phyloP scores from a whole-genome alignment of 2,329 filamentous ascomycete species.

The Diaporthe citri region DNA sequence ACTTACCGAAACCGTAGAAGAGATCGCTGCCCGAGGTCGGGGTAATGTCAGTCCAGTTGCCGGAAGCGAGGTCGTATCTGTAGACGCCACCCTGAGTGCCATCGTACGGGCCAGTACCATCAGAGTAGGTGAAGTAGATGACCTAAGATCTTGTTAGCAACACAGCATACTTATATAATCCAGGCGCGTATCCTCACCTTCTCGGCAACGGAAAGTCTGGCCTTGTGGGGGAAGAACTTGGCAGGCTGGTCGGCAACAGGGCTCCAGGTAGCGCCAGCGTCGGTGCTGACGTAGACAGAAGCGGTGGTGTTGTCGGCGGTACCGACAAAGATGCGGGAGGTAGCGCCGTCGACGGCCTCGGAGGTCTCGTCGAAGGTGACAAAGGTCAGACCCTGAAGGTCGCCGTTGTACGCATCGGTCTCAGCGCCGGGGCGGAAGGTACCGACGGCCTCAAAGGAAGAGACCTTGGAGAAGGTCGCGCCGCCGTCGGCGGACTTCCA shows the following conservation, averaged over 20 bases:
- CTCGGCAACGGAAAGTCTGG: conserved; percentile 62
- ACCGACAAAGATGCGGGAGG: conserved; percentile 69
- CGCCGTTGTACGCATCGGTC: conserved; percentile 58
- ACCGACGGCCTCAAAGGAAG: conserved; percentile 63
- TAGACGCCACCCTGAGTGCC: conserved; percentile 66
- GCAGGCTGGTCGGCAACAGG: conserved; percentile 62
- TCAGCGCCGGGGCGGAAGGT: conserved; percentile 62
- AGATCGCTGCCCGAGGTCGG: conserved; percentile 61
- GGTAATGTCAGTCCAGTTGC: conserved; percentile 69
- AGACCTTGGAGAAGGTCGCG: conserved; percentile 64
- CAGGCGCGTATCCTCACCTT: conserved; percentile 50
- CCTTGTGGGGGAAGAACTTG: conserved; percentile 67
- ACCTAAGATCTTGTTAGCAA: neutral
- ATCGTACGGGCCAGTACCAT: conserved; percentile 70
- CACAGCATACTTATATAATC: neutral
- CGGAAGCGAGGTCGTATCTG: conserved; percentile 63
- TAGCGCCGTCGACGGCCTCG: conserved; percentile 57
- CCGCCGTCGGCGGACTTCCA: conserved; percentile 70
- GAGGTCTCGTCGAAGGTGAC: conserved; percentile 69
- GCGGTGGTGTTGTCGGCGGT: conserved; percentile 63
- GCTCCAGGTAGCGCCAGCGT: conserved; percentile 66
- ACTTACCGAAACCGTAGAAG: conserved; percentile 60
- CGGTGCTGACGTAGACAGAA: conserved; percentile 64
- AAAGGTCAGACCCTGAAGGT: conserved; percentile 63
- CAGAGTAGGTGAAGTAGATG: conserved; percentile 66